Percentiles rank a stretch among this genome's conserved stretches.
These are phyloP conservation scores for Mimosa bimucronata DNA, from an alignment of 306 rosid genomes.

Conservation along the genomic window DNA sequence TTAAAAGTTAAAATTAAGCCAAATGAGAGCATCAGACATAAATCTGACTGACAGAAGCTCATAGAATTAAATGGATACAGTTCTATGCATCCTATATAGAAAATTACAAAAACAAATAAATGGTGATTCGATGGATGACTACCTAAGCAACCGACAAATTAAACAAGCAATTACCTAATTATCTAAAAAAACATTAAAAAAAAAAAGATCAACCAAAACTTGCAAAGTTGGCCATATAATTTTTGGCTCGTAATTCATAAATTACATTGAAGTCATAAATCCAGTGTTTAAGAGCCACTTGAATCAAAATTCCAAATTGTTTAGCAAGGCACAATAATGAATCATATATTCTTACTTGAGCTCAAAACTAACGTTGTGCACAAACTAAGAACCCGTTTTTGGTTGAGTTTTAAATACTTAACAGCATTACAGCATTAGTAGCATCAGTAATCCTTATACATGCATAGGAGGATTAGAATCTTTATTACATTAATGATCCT, in stretches of 20 bases:
- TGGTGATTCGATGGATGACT: conserved; percentile 10
- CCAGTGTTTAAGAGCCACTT: conserved; percentile 11
- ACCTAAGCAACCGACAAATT: background rate
- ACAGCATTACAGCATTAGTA: background rate
- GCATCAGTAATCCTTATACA: background rate
- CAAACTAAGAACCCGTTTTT: background rate
- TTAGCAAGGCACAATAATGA: background rate
- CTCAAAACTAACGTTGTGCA: background rate
- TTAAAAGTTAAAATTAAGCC: conserved; percentile 35
- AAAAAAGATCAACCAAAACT: conserved; percentile 5
- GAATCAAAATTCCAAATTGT: conserved; percentile 8
- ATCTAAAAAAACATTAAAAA: conserved; percentile 3
- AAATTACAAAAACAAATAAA: conserved; percentile 23
- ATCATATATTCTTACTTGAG: background rate
- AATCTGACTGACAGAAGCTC: background rate
- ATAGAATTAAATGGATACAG: background rate
- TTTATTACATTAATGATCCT: background rate
- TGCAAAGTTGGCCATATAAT: conserved; percentile 17
- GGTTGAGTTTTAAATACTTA: background rate
- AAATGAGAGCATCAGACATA: background rate
- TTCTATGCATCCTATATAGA: background rate
- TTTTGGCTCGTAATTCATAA: background rate
- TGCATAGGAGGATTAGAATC: background rate
- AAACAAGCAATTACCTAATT: conserved; percentile 8
- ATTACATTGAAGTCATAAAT: conserved; percentile 2